Evolutionary conservation across 805 yeast species (phyloP).

Genomic region (Candida quercuum): DNA sequence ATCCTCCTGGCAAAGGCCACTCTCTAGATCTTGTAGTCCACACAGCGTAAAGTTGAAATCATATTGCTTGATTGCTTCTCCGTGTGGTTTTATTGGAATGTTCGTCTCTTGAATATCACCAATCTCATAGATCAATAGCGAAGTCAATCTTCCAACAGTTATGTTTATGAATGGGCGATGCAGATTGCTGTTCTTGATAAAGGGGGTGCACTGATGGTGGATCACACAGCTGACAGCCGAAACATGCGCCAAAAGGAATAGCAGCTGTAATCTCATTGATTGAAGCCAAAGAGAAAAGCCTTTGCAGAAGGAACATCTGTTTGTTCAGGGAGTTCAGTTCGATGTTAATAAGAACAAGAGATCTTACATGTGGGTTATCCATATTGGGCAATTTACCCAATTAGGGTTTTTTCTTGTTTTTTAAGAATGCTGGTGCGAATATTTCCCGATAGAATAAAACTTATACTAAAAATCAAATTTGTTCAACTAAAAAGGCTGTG

Average conservation of each 20-base stretch:
- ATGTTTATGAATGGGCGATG: constrained; percentile 1
- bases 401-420: too few relatives aligned
- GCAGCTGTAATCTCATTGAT: neutral
- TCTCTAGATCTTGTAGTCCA: constrained; percentile 6
- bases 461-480: too few relatives aligned
- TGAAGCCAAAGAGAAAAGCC: neutral
- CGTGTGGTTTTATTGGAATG: constrained; percentile 1
- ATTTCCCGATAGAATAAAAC: too few relatives aligned
- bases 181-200: neutral
- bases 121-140: constrained; percentile 4
- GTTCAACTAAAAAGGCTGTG: too few relatives aligned
- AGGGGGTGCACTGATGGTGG: neutral
- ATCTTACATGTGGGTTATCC: too few relatives aligned
- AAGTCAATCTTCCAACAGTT: neutral
- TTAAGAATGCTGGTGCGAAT: too few relatives aligned
- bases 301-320: too few relatives aligned
- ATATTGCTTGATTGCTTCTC: constrained; percentile 4
- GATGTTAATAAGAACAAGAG: constrained; percentile 23
- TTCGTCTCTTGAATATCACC: constrained; percentile 3
- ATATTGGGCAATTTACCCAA: too few relatives aligned
- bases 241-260: neutral
- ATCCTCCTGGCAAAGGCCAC: neutral
- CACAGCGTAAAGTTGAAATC: constrained; percentile 4
- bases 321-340: too few relatives aligned
- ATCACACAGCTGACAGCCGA: neutral